Conservation (phyloP, 257 asterid species). For the Rehmannia glutinosa region DNA sequence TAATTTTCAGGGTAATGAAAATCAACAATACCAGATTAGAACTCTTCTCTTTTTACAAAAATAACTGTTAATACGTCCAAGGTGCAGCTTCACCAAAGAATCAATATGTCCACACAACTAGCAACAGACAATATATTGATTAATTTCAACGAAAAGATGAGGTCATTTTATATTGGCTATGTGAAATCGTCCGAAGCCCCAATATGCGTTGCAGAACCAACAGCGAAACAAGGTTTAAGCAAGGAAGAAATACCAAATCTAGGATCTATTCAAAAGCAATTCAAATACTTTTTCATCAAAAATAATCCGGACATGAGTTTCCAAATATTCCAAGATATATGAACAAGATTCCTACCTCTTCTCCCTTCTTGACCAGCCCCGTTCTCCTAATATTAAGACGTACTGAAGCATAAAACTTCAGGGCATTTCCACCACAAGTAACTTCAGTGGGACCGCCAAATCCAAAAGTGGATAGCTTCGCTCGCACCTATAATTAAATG, state of each 20-base stretch:
- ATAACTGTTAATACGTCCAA: not conserved
- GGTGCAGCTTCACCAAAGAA: not conserved
- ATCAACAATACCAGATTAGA: not conserved
- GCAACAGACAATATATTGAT: too few relatives aligned
- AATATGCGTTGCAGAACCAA: too few relatives aligned
- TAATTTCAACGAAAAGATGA: too few relatives aligned
- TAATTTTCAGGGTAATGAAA: not conserved
- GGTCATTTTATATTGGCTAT: too few relatives aligned
- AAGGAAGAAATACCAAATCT: not conserved
- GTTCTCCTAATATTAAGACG: slow-evolving; percentile 82
- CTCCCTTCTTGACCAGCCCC: slow-evolving; percentile 84
- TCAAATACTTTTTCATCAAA: not conserved
- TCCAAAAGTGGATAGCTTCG: slow-evolving; percentile 72
- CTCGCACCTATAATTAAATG: slow-evolving; percentile 54
- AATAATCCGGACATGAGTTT: not conserved
- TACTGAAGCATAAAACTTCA: slow-evolving; percentile 94
- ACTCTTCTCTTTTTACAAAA: not conserved
- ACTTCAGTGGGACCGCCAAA: slow-evolving; percentile 92
- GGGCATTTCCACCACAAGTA: slow-evolving; percentile 99
- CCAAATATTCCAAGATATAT: slow-evolving; percentile 2
- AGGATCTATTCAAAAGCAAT: not conserved
- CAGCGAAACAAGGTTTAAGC: too few relatives aligned
- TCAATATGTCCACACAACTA: not conserved
- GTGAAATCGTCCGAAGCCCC: too few relatives aligned
- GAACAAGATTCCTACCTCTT: slow-evolving; percentile 56